A percentile compares a stretch with the other conserved stretches of the same genome.
These are phyloP conservation scores for Penicillium psychrofluorescens DNA, from an alignment of 495 filamentous ascomycete species.

Conservation along the genomic window DNA sequence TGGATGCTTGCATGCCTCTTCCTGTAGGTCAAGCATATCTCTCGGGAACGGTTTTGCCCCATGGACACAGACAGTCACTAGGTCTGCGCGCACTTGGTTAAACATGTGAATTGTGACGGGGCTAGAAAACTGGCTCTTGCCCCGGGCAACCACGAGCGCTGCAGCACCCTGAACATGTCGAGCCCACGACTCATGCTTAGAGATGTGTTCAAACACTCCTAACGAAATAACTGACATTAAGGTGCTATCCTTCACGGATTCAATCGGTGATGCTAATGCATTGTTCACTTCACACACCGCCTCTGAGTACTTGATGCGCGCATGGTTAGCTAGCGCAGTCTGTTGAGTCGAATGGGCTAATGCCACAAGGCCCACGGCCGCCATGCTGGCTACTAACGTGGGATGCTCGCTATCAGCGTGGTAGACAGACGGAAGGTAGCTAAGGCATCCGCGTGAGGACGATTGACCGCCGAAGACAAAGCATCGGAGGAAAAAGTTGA, in stretches of 20 bases:
- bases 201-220: slow-evolving; percentile 49
- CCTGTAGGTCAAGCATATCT: slow-evolving; percentile 18
- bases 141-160: slow-evolving; percentile 41
- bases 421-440: slow-evolving; percentile 20
- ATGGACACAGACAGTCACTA: slow-evolving; percentile 16
- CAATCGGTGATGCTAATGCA: slow-evolving; percentile 40
- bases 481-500: slow-evolving; percentile 29
- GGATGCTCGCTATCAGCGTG: slow-evolving; percentile 19
- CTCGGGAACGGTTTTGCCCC: slow-evolving; percentile 10
- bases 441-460: slow-evolving; percentile 25
- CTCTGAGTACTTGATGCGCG: slow-evolving; percentile 32
- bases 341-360: slow-evolving; percentile 26
- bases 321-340: slow-evolving; percentile 22
- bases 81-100: slow-evolving; percentile 39
- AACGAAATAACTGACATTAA: slow-evolving; percentile 51
- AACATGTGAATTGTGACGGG: slow-evolving; percentile 44
- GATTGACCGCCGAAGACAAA: slow-evolving; percentile 19
- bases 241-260: slow-evolving; percentile 50
- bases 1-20: slow-evolving; percentile 15
- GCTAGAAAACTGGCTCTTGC: slow-evolving; percentile 41
- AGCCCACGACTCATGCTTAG: slow-evolving; percentile 36
- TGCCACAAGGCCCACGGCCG: slow-evolving; percentile 36
- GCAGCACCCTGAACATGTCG: slow-evolving; percentile 49
- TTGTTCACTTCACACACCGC: slow-evolving; percentile 36
- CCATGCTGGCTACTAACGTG: slow-evolving; percentile 31